Base-by-base conservation (phyloP, 2,329 filamentous ascomycete species). In the Calycina herbarum region DNA sequence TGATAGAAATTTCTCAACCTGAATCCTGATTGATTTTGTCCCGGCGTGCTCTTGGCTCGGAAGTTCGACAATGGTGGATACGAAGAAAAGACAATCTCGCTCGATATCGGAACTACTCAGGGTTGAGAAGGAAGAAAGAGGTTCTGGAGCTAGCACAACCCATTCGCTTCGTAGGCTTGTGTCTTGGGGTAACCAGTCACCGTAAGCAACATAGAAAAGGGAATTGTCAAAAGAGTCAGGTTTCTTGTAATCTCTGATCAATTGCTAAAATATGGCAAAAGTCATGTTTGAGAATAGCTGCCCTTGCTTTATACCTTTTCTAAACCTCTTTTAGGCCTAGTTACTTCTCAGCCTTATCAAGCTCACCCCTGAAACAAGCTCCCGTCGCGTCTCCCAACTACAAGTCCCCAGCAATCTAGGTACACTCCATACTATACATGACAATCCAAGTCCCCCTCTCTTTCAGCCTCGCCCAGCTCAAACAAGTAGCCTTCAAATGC, bases 401-500 rank as follows among this genome's bases (percentile, higher is more conserved):
- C 35, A 40, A 33, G 40, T 31, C 5, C n/a, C 40, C 40, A n/a
- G 20, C 20, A 20, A 20, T 20, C 20, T 20, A 20, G 40, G 38
- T n/a, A 40, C 38, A 45, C 24, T 38, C 69, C 51, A 56, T 54
- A 54, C 48, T 27, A 74, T 75, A 72, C 69, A 76, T 76, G 75
- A 70, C 74, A 59, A 61, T 72, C 68, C 68, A 61, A 31, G 67
- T 76, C 27, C 71, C 66, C 57, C 67, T 72, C 35, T 69, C 75
- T 1, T 77, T 88, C 35, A 88, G 85, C 72, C 74, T 79, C 35
- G 75, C 78, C 54, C 79, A 86, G 58, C 78, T 92, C 27, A 86
- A 87, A 72, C 78, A 81, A 42, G 76, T 92, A 45, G 86, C 89
- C 5, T 81, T 82, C 63, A 81, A 82, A 67, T 89, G 86, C 64